Evolutionary conservation across 2,329 filamentous ascomycete genomes (phyloP), one percentile per base, ranked within the genome.

Genomic region (Colletotrichum costaricense): DNA sequence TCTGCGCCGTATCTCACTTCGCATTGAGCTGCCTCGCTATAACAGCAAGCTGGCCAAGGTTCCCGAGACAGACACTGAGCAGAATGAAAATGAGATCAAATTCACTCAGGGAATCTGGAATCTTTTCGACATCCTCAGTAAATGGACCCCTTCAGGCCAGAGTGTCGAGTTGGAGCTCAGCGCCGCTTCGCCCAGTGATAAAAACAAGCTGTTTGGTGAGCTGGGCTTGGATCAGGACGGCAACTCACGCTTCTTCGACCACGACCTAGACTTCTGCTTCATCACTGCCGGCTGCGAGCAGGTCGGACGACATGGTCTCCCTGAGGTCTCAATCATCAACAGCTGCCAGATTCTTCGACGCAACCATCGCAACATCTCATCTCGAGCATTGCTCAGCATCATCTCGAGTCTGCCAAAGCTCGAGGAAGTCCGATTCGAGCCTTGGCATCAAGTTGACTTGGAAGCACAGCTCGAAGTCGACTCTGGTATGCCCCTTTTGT

Each of bases 111-210:
- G 69, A 14, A 70, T 80, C 52, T 77, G 74, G 73, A 75, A 75
- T 58, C 63, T 79, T 14, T 79, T 80, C 55, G 63, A 75, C n/a
- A 71, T 77, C 12, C 74, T 80, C 26, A 70, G 69, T 57, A 63
- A 62, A 24, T 80, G 79, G 79, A 26, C 56, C 11, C 42, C 49
- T 11, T 54, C 58, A 19, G 73, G 75, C 7, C 70, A 68, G 19
- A 75, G 74, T 6, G 63, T 80, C 16, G 73, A 74, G n/a, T 69
- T 80, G 9, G 78, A 80, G 74, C 58, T 80, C 9, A 72, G 75
- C 19, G 76, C 76, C 49, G 72, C 72, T 24, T 78, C 77, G 8
- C 77, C 77, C 6, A 77, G 75, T 56, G 77, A 78, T 9, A 77
- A 75, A 38, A 72, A 70, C 64, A 63, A 75, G 49, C 38, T 75